Percentiles rank a stretch among this genome's conserved stretches.
phyloP scores from a whole-genome alignment of 805 yeast species.

The Spathaspora boniae region DNA sequence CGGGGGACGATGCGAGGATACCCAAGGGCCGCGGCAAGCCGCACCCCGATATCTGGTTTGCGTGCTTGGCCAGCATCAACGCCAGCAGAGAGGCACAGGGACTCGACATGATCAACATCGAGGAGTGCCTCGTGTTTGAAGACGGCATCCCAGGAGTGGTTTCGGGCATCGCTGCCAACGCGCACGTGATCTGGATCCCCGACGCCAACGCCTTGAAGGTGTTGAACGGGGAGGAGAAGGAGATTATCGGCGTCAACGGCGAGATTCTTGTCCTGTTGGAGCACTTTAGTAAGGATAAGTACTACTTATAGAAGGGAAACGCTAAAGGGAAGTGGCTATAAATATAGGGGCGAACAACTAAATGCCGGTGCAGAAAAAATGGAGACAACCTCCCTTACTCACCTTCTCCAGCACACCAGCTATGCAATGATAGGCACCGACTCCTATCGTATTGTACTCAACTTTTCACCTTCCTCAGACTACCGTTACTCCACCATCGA shows the following conservation, averaged over 20 bases:
- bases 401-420: neutral
- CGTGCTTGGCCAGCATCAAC: conserved; percentile 73
- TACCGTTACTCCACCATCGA: conserved; percentile 30
- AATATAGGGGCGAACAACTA: neutral
- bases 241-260: conserved; percentile 54
- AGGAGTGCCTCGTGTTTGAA: conserved; percentile 87
- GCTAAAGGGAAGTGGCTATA: no score
- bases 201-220: conserved; percentile 67
- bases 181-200: conserved; percentile 92
- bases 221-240: conserved; percentile 47
- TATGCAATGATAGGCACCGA: conserved; percentile 39
- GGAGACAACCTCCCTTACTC: neutral
- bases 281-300: conserved; percentile 35
- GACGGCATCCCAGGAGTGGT: conserved; percentile 92
- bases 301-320: conserved; percentile 12
- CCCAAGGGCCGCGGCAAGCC: conserved; percentile 92
- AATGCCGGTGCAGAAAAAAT: neutral
- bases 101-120: conserved; percentile 52
- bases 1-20: conserved; percentile 86
- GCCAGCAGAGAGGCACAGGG: conserved; percentile 41
- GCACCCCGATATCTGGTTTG: conserved; percentile 85
- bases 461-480: conserved; percentile 21
- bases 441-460: conserved; percentile 34
- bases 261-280: conserved; percentile 49
- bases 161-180: conserved; percentile 81